Percentiles rank a stretch among this genome's conserved stretches.
Conservation (phyloP, 2,329 filamentous ascomycete genomes). For the Cladorrhinum sp. region DNA sequence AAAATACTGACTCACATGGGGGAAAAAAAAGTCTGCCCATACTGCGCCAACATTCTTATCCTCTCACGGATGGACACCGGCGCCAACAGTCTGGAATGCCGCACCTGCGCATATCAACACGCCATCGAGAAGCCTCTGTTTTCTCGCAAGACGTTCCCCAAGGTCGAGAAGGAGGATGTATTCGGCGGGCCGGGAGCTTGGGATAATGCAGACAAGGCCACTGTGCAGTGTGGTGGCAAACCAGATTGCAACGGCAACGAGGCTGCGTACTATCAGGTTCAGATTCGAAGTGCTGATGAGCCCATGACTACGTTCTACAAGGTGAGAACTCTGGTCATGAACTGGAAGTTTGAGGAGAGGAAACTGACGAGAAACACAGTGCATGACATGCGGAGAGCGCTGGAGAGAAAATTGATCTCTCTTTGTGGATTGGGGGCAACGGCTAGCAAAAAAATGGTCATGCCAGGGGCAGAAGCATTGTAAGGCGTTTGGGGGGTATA, state of each 20-base stretch:
- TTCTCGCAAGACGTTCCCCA: conserved; percentile 78
- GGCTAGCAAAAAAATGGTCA: neutral
- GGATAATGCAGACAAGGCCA: conserved; percentile 85
- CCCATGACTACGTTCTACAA: conserved; percentile 97
- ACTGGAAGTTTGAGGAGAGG: neutral
- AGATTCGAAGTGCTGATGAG: conserved; percentile 97
- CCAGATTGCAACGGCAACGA: conserved; percentile 71
- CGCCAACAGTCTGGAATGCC: conserved; percentile 86
- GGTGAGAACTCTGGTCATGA: conserved; percentile 43
- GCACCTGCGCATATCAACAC: conserved; percentile 91
- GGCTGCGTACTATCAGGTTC: conserved; percentile 93
- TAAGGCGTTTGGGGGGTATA: conserved; percentile 27
- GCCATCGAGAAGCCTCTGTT: conserved; percentile 75
- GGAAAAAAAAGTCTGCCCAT: conserved; percentile 67
- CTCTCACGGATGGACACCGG: conserved; percentile 56
- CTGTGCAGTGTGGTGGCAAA: conserved; percentile 73
- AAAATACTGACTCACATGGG: conserved; percentile 1
- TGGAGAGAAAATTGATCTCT: conserved; percentile 61
- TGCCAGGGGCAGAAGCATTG: conserved; percentile 22
- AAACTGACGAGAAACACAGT: conserved; percentile 39
- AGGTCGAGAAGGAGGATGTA: conserved; percentile 84
- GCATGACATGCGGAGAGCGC: conserved; percentile 62
- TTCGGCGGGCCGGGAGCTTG: conserved; percentile 85
- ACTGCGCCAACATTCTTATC: conserved; percentile 80
- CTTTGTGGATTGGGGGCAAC: neutral